Evolutionary conservation across 306 rosid genomes (phyloP).

Genomic region (Biancaea sappan): DNA sequence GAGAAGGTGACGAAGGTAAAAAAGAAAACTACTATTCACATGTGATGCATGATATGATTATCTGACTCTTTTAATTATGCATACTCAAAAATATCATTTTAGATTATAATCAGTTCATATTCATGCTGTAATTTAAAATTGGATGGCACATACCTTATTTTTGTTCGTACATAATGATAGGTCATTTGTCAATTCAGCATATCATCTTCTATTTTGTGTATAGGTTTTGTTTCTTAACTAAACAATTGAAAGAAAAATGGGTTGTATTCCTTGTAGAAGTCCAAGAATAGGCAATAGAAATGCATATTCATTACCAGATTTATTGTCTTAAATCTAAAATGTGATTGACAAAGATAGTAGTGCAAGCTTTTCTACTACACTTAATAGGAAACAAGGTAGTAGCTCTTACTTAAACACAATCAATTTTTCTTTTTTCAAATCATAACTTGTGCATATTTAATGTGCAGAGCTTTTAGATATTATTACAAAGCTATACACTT

Average conservation of each 20-base stretch:
- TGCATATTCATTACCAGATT: too few relatives aligned
- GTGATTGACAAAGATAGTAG: too few relatives aligned
- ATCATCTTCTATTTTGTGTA: too few relatives aligned
- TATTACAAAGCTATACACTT: too few relatives aligned
- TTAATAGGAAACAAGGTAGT: not conserved
- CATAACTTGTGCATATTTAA: too few relatives aligned
- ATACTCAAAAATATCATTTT: not conserved
- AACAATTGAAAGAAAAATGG: not conserved
- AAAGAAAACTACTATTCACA: not conserved
- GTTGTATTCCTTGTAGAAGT: not conserved
- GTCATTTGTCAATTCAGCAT: not conserved
- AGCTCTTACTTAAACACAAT: not conserved
- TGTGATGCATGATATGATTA: not conserved
- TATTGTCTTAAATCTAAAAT: slow-evolving; percentile 11
- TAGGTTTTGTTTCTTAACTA: not conserved
- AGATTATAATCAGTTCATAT: not conserved
- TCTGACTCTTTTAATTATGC: slow-evolving; percentile 10
- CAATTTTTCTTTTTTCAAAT: too few relatives aligned
- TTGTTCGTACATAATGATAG: not conserved
- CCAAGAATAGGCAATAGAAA: not conserved
- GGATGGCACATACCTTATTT: not conserved
- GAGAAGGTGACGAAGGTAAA: slow-evolving; percentile 60
- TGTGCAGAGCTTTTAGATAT: too few relatives aligned
- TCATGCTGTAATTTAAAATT: not conserved
- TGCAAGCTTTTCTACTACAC: not conserved